A percentile compares a stretch with the other conserved stretches of the same genome.
phyloP scores from a whole-genome alignment of 805 yeast genomes.

The Sugiyamaella floridensis region DNA sequence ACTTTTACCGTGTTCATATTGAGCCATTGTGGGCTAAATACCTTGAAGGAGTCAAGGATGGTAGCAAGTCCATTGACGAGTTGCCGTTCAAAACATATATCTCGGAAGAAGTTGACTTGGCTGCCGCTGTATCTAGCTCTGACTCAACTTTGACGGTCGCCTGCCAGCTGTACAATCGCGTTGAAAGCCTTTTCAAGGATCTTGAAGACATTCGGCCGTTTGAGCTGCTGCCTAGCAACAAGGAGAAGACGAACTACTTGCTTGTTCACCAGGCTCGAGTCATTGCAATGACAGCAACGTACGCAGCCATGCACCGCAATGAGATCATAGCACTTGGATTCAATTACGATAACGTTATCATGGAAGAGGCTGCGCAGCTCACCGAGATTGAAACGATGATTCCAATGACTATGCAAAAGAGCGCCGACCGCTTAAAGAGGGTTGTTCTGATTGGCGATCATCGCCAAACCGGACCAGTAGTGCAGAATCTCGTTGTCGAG shows the following conservation, averaged over 20 bases:
- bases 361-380: constrained; percentile 32
- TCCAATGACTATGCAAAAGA: constrained; percentile 21
- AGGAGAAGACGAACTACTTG: constrained; percentile 13
- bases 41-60: constrained; percentile 3
- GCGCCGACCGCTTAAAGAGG: constrained; percentile 19
- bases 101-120: background rate
- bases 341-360: constrained; percentile 28
- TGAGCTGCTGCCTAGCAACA: constrained; percentile 16
- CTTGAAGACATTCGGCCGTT: constrained; percentile 27
- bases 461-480: constrained; percentile 22
- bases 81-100: constrained; percentile 1
- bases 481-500: constrained; percentile 14
- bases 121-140: background rate
- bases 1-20: constrained; percentile 26
- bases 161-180: constrained; percentile 8
- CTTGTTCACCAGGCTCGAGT: constrained; percentile 23
- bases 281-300: constrained; percentile 25
- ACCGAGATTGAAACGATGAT: constrained; percentile 30
- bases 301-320: constrained; percentile 15
- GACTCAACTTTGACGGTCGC: background rate
- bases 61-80: constrained; percentile 1
- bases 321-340: constrained; percentile 16
- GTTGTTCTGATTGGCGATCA: constrained; percentile 35
- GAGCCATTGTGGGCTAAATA: constrained; percentile 4
- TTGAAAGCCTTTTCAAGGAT: constrained; percentile 23